Evolutionary conservation across 2,329 filamentous ascomycete genomes (phyloP).

Genomic region (Tympanopsis confertula): DNA sequence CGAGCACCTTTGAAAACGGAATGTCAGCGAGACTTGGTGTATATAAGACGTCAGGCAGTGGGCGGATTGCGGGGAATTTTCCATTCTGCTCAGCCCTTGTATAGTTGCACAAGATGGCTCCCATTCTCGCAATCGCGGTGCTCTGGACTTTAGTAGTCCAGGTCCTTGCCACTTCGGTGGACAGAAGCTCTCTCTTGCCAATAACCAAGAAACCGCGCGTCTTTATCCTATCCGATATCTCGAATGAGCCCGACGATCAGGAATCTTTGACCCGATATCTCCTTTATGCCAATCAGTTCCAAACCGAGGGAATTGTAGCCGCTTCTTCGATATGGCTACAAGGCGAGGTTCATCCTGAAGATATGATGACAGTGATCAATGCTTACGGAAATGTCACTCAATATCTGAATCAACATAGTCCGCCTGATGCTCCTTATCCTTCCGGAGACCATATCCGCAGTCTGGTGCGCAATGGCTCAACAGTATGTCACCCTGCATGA

Average conservation of each 20-base stretch:
- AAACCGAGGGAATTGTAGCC: constrained; percentile 30
- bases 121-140: too few relatives aligned
- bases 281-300: constrained; percentile 31
- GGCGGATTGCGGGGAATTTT: too few relatives aligned
- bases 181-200: too few relatives aligned
- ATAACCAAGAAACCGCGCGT: too few relatives aligned
- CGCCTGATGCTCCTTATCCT: constrained; percentile 27
- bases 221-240: constrained; percentile 29
- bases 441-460: constrained; percentile 18
- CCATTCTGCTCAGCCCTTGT: too few relatives aligned
- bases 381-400: constrained; percentile 28
- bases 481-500: constrained; percentile 9
- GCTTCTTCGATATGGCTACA: constrained; percentile 32
- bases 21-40: too few relatives aligned
- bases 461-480: constrained; percentile 24
- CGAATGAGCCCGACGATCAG: constrained; percentile 32
- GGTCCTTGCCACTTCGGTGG: too few relatives aligned
- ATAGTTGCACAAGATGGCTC: too few relatives aligned
- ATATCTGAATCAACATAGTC: constrained; percentile 35
- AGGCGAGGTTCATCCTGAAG: constrained; percentile 23
- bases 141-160: too few relatives aligned
- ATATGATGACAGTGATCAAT: constrained; percentile 29
- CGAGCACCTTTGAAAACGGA: too few relatives aligned
- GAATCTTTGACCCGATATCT: constrained; percentile 30
- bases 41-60: too few relatives aligned